Base-by-base conservation (phyloP, 2,329 filamentous ascomycete genomes). In the Arthrocladium fulminans region DNA sequence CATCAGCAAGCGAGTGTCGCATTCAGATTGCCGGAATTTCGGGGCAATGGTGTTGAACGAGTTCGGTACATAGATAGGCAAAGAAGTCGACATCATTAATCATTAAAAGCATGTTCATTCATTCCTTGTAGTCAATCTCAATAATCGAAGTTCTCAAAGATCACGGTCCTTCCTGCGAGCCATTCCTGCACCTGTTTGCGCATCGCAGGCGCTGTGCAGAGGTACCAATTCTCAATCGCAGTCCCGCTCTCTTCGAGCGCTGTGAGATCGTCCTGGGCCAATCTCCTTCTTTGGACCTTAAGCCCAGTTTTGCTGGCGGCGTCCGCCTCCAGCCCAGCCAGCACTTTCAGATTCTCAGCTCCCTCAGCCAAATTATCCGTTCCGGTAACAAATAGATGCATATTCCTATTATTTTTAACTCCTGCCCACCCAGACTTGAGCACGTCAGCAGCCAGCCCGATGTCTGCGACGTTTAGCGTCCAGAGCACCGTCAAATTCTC, bases 381-480 rank as follows among this genome's bases (percentile, higher is more conserved):
- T 0, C 78, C 73, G 0, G 86, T 88, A 4, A 90, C 64, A 56
- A 85, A 92, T 1, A 92, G 54, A 12, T 55, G 73, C 22, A 81
- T 75, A 13, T 69, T 69, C 0, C 50, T 49, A 13, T 69, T 69
- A 0, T 50, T 49, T 27, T 32, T 44, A 9, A 92, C 12, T 2
- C 12, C 64, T 0, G 68, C 70, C 0, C 70, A 69, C 50, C 77
- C 72, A 27, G 63, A 66, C 20, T 67, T 60, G 34, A 92, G 72
- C 0, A 73, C 70, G 54, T 87, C 79, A 1, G 70, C 58, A 0
- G 80, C 83, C 1, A 92, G 63, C 0, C 70, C 70, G 1, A 86
- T 48, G 63, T 94, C 88, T 2, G 70, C 72, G 0, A 65, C 63
- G 5, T 74, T 70, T 3, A 89, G 56, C 1, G 78, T 81, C 88